Evolutionary conservation across 2,329 filamentous ascomycete species (phyloP).

Genomic region (Fonsecaea nubica): DNA sequence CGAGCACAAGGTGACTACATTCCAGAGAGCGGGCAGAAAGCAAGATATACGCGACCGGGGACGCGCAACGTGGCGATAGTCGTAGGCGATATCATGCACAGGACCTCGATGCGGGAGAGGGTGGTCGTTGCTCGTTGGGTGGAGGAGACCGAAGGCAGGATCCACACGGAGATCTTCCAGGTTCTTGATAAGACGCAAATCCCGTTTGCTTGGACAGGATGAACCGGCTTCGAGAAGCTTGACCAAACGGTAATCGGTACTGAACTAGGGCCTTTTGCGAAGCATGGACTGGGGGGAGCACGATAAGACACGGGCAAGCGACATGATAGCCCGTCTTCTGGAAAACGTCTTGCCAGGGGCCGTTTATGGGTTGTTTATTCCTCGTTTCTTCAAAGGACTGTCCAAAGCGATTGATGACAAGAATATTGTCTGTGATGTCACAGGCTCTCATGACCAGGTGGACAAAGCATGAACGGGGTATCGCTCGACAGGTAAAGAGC

Average conservation of each 20-base stretch:
- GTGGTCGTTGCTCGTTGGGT: background rate
- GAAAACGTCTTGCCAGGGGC: background rate
- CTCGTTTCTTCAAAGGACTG: background rate
- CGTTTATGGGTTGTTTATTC: background rate
- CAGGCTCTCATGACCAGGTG: background rate
- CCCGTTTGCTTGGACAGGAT: slow-evolving; percentile 20
- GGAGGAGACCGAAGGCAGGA: background rate
- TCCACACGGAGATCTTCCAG: slow-evolving; percentile 24
- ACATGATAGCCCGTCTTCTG: slow-evolving; percentile 13
- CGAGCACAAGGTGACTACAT: background rate
- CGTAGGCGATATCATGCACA: slow-evolving; percentile 8
- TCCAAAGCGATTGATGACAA: slow-evolving; percentile 16
- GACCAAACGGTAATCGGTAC: slow-evolving; percentile 2
- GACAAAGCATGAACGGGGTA: background rate
- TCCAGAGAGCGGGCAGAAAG: background rate
- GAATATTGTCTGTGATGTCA: slow-evolving; percentile 5
- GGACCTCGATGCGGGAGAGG: slow-evolving; percentile 13
- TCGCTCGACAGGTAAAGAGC: background rate
- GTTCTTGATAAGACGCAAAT: slow-evolving; percentile 28
- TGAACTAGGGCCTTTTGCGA: slow-evolving; percentile 1
- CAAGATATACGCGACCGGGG: slow-evolving; percentile 17
- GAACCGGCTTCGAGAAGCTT: background rate
- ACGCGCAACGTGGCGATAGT: slow-evolving; percentile 2
- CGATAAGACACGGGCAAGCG: slow-evolving; percentile 18
- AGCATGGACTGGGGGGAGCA: slow-evolving; percentile 3